phyloP scores from a whole-genome alignment of 1,284 basidiomycete genomes.

The Rhodotorula sp. region DNA sequence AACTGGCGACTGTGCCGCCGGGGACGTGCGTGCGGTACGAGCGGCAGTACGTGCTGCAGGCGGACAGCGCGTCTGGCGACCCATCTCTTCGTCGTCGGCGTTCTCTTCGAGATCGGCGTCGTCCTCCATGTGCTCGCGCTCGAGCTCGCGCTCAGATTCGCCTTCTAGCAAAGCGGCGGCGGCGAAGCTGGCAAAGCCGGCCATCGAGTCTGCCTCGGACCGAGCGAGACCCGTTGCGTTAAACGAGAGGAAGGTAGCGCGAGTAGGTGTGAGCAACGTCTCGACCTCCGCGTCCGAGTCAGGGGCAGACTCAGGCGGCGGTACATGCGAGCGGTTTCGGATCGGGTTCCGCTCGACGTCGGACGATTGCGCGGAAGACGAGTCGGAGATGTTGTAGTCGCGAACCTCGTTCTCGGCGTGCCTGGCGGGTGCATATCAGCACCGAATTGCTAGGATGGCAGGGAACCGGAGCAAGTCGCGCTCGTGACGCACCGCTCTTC shows the following conservation, averaged over 20 bases:
- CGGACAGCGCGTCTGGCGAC: not conserved
- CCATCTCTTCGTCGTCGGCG: not conserved
- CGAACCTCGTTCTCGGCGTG: not conserved
- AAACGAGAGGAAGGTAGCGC: not conserved
- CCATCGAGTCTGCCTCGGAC: not conserved
- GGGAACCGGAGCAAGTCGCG: too few relatives aligned
- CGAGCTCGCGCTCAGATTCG: too few relatives aligned
- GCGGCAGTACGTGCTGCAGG: too few relatives aligned
- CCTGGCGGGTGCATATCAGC: not conserved
- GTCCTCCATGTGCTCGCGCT: not conserved
- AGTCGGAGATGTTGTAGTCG: not conserved
- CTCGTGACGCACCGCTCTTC: not conserved
- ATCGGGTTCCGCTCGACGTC: not conserved
- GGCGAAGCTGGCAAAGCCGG: not conserved
- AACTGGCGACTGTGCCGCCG: too few relatives aligned
- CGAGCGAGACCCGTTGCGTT: not conserved
- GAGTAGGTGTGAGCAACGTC: not conserved
- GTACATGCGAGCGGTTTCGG: not conserved
- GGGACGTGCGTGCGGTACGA: not conserved
- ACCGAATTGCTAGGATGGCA: too few relatives aligned
- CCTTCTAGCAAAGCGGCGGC: not conserved
- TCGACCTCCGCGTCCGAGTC: not conserved
- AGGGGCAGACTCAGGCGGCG: fast-evolving
- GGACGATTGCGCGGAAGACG: not conserved
- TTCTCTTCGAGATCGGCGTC: not conserved